Percentiles rank a stretch among this genome's conserved stretches.
Conservation (phyloP, 2,329 filamentous ascomycete genomes). For the Aureobasidium musti region DNA sequence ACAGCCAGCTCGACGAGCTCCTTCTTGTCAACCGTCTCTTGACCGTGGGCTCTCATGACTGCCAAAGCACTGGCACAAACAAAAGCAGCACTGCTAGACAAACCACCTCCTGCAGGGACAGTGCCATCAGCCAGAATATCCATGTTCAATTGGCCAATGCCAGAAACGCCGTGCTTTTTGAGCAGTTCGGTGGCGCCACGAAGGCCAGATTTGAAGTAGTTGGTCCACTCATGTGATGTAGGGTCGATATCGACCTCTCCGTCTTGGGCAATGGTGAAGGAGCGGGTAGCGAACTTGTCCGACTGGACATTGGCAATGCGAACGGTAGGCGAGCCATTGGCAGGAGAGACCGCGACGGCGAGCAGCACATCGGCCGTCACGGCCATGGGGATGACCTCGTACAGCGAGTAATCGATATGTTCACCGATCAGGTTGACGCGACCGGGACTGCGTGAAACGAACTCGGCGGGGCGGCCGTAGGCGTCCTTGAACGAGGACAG, state of each 20-base stretch:
- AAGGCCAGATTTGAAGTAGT: slow-evolving; percentile 96
- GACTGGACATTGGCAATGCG: slow-evolving; percentile 77
- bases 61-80: slow-evolving; percentile 87
- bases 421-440: slow-evolving; percentile 98
- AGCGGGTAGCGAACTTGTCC: slow-evolving; percentile 71
- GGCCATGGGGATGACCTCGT: slow-evolving; percentile 93
- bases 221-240: slow-evolving; percentile 87
- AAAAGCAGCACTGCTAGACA: slow-evolving; percentile 93
- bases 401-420: slow-evolving; percentile 98
- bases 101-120: slow-evolving; percentile 85
- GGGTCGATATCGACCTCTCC: slow-evolving; percentile 70
- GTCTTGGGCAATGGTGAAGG: slow-evolving; percentile 69
- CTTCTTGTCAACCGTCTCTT: slow-evolving; percentile 79
- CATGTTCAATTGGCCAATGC: slow-evolving; percentile 73
- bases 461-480: slow-evolving; percentile 72
- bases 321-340: slow-evolving; percentile 62
- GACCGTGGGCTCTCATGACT: slow-evolving; percentile 81
- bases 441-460: slow-evolving; percentile 86
- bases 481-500: slow-evolving; percentile 67
- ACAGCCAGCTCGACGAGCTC: slow-evolving; percentile 91
- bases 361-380: slow-evolving; percentile 89
- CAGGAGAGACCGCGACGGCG: slow-evolving; percentile 65
- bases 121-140: slow-evolving; percentile 87
- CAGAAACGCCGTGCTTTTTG: slow-evolving; percentile 61
- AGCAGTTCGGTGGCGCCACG: slow-evolving; percentile 78